These are phyloP conservation scores for Xylaria sp. DNA, from an alignment of 2,329 filamentous ascomycete species.

Conservation along the genomic window DNA sequence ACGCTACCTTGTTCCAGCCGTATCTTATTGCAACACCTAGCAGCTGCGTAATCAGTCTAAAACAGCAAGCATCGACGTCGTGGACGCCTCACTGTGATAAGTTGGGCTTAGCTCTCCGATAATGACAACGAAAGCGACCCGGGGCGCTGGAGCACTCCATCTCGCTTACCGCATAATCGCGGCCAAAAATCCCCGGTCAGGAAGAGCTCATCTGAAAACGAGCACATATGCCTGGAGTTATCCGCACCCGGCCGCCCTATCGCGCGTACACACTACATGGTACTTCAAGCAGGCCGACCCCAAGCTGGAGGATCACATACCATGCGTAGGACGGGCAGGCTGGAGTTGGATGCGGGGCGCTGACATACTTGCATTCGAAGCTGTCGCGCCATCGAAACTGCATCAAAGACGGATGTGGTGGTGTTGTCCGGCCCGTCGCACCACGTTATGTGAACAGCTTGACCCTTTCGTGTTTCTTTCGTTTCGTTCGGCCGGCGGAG, in stretches of 20 bases:
- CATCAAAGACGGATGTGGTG: not conserved
- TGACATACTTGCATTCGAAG: slow-evolving; percentile 2
- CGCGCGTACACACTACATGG: not conserved
- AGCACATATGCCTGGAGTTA: slow-evolving; percentile 17
- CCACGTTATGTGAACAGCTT: slow-evolving; percentile 1
- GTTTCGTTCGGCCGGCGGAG: not conserved
- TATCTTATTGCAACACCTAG: not conserved
- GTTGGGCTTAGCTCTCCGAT: not conserved
- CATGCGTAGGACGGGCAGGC: slow-evolving; percentile 8
- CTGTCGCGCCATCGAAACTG: slow-evolving; percentile 18
- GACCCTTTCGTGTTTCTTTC: not conserved
- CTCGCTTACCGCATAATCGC: slow-evolving; percentile 16
- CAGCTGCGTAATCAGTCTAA: not conserved
- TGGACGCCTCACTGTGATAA: slow-evolving; percentile 1
- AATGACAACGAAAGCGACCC: not conserved
- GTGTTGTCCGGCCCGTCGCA: not conserved
- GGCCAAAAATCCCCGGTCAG: slow-evolving; percentile 19
- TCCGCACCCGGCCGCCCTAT: slow-evolving; percentile 1
- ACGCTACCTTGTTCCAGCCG: not conserved
- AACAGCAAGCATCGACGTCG: slow-evolving; percentile 9
- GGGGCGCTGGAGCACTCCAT: slow-evolving; percentile 2
- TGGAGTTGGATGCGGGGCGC: not conserved
- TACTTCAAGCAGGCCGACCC: not conserved
- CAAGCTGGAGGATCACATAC: slow-evolving; percentile 9
- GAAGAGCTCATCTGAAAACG: slow-evolving; percentile 14